These are phyloP conservation scores for Solanum sitiens DNA, from an alignment of 257 asterid species.

Conservation along the genomic window DNA sequence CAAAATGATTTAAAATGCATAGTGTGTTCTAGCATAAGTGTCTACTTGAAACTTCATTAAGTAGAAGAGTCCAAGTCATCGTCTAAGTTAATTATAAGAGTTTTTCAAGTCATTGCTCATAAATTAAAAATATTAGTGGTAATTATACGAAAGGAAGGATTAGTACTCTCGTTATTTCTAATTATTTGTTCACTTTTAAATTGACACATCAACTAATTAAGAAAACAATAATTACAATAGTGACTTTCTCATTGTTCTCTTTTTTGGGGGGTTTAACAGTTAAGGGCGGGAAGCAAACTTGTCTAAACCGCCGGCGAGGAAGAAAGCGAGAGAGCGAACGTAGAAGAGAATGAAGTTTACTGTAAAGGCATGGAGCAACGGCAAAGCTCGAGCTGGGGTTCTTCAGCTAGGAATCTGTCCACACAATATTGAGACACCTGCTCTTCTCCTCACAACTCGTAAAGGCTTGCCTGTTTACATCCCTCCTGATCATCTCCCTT, in stretches of 20 bases:
- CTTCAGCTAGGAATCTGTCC: constrained; percentile 49
- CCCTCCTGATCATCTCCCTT: constrained; percentile 75
- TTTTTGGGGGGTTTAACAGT: not conserved
- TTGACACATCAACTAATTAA: too few species aligned
- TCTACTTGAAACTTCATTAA: not conserved
- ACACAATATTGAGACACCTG: constrained; percentile 56
- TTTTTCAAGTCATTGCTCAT: too few species aligned
- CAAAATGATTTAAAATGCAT: not conserved
- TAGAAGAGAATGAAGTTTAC: constrained; percentile 48
- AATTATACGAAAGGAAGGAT: not conserved
- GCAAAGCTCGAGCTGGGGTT: constrained; percentile 63
- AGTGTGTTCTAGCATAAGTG: fast-evolving
- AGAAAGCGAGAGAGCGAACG: not conserved
- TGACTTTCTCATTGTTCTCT: not conserved
- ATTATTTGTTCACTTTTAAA: too few species aligned
- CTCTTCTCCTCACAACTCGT: constrained; percentile 71
- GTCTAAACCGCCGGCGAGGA: not conserved
- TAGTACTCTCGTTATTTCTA: not conserved
- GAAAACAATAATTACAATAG: too few species aligned
- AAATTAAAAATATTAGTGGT: too few species aligned
- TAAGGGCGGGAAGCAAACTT: not conserved
- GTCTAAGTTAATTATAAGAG: too few species aligned
- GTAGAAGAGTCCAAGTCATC: not conserved
- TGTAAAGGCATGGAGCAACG: constrained; percentile 58
- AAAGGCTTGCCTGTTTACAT: constrained; percentile 83